phyloP scores from a whole-genome alignment of 1,284 basidiomycete species.

The Golubevia sp. region DNA sequence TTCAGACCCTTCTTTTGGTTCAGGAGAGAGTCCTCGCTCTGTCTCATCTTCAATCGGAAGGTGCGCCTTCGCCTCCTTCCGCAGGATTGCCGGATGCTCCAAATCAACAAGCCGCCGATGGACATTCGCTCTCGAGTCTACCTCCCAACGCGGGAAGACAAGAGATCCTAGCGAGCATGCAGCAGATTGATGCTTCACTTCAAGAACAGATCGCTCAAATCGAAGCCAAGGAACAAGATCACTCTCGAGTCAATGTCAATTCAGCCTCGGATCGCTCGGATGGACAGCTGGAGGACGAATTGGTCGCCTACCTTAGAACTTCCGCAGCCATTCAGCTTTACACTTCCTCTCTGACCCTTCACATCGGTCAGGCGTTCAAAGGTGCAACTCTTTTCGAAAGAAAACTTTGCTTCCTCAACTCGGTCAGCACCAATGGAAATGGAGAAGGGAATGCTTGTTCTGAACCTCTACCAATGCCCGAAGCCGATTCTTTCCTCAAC shows the following conservation, averaged over 20 bases:
- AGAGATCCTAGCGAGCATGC: constrained; percentile 45
- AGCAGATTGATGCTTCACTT: constrained; percentile 35
- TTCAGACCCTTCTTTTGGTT: constrained; percentile 41
- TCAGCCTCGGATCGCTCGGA: no score
- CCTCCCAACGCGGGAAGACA: constrained; percentile 30
- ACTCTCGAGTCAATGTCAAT: constrained; percentile 4
- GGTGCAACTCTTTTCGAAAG: constrained; percentile 50
- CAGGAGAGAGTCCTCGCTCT: constrained; percentile 47
- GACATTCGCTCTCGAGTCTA: constrained; percentile 22
- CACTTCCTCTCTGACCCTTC: constrained; percentile 44
- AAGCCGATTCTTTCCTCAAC: constrained; percentile 11
- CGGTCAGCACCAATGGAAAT: constrained; percentile 32
- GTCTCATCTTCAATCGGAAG: constrained; percentile 15
- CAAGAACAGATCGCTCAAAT: constrained; percentile 40
- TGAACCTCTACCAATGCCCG: constrained; percentile 32
- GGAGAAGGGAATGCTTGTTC: constrained; percentile 24
- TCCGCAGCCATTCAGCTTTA: constrained; percentile 48
- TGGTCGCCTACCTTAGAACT: constrained; percentile 33
- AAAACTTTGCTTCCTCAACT: constrained; percentile 53
- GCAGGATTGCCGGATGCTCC: background rate
- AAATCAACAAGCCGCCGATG: constrained; percentile 13
- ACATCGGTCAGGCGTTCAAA: constrained; percentile 51
- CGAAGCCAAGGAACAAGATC: constrained; percentile 18
- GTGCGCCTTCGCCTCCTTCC: background rate
- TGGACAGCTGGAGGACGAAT: constrained; percentile 29